A percentile compares a stretch with the other conserved stretches of the same genome.
Evolutionary conservation across 805 yeast species (phyloP).

Genomic region (Candida silvatica): DNA sequence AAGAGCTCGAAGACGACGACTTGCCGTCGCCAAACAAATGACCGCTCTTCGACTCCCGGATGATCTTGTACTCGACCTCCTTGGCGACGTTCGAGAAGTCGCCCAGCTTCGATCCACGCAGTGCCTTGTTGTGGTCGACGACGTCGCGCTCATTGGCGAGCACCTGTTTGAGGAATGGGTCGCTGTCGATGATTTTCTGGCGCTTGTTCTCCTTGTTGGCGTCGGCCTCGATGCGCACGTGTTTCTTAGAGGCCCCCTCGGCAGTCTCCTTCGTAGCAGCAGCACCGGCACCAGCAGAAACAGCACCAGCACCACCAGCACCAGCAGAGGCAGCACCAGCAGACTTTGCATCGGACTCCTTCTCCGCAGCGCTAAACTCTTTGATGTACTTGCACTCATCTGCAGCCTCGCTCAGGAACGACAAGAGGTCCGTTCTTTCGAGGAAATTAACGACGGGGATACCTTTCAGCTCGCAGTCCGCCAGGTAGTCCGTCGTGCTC

Average conservation of each 20-base stretch:
- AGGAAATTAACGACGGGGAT: slow-evolving; percentile 70
- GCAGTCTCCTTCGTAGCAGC: slow-evolving; percentile 3
- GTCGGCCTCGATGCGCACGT: not conserved
- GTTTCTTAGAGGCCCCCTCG: not conserved
- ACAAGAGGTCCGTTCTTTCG: slow-evolving; percentile 75
- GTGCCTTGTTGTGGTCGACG: slow-evolving; percentile 32
- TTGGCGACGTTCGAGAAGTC: slow-evolving; percentile 61
- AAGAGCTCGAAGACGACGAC: too few relatives aligned
- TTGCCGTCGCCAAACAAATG: too few relatives aligned
- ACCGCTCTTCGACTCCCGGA: slow-evolving; percentile 16
- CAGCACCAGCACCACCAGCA: slow-evolving; percentile 1
- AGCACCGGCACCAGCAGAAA: slow-evolving; percentile 2
- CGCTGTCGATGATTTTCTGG: slow-evolving; percentile 27
- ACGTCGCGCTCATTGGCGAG: slow-evolving; percentile 34
- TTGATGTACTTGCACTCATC: slow-evolving; percentile 48
- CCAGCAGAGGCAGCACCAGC: slow-evolving; percentile 4
- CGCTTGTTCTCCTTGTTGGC: slow-evolving; percentile 8
- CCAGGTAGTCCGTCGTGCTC: slow-evolving; percentile 73
- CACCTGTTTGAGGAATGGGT: slow-evolving; percentile 43
- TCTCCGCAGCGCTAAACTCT: slow-evolving; percentile 4
- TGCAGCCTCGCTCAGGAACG: slow-evolving; percentile 71
- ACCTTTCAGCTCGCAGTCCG: slow-evolving; percentile 54
- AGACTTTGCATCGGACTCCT: not conserved
- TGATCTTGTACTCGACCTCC: slow-evolving; percentile 54
- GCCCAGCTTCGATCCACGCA: slow-evolving; percentile 54